Base-by-base conservation (phyloP, 257 asterid species). In the Solanum sparsipilum region DNA sequence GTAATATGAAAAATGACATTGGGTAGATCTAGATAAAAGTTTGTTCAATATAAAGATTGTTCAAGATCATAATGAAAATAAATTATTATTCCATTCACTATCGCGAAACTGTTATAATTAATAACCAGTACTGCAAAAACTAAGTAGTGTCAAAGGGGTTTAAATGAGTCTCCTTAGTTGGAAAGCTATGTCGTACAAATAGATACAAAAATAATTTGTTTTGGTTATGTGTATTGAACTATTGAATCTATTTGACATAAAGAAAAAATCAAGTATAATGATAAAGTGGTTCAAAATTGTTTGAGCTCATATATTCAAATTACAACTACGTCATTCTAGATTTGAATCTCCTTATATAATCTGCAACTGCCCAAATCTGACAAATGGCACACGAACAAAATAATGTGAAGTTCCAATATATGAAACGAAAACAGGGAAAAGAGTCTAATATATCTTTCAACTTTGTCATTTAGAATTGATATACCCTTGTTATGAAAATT, bases 61-160 rank as follows among this genome's bases (percentile, higher is more conserved):
- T 0, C 11, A 72, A 32, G 5, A 72, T 34, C 12, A 70, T 31
- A 27, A 0, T 2, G 2, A 3, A 32, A 5, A 71, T 31, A 8
- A 72, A 71, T 0, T 4, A 6, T 70, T 2, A 31, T 70, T 1
- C 0, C 4, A 1, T 16, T 3, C 6, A 13, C 1, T 3, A 5
- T 31, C 11, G 1, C 4, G n/a, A 8, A 18, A 16, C 11, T 71
- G 18, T 1, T 15, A 48, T 48, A 70, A 70, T 31, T 7, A 70
- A 29, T 7, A 13, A 5, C 0, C 1, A 2, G 5, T 12, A 41
- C 48, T 41, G 20, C 0, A 13, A 6, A 1, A 67, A 67, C 8
- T 25, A 67, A 67, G 9, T 25, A 27, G 20, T 67, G 34, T 25
- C 20, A 2, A 67, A 3, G 8, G 20, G 34, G 73, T 67, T 67